Evolutionary conservation across 73 alveolate genomes (phyloP).

Genomic region (Uronychia binucleata): DNA sequence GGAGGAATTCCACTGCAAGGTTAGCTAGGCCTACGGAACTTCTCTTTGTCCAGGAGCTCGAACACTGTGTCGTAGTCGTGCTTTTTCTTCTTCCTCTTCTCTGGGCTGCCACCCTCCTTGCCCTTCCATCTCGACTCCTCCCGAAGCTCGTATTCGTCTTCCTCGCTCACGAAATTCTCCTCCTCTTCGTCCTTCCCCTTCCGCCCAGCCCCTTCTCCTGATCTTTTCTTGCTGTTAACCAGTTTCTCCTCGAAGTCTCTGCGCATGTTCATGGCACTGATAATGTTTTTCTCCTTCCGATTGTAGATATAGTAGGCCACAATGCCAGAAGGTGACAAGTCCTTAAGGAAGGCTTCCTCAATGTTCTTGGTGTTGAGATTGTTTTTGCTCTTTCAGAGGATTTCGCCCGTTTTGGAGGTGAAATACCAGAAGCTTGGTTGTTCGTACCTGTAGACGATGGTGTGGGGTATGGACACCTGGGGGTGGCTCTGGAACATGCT

Average conservation of each 20-base stretch:
- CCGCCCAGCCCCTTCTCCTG: neutral
- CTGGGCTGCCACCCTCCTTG: constrained; percentile 1
- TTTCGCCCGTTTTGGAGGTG: constrained; percentile 23
- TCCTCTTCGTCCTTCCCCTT: constrained; percentile 14
- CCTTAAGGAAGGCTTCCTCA: constrained; percentile 75
- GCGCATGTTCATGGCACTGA: constrained; percentile 27
- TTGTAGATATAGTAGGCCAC: constrained; percentile 79
- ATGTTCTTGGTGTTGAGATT: constrained; percentile 65
- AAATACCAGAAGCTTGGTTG: constrained; percentile 54
- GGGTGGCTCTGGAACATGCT: constrained; percentile 60
- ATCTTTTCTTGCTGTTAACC: neutral
- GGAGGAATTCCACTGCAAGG: constrained; percentile 78
- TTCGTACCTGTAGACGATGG: constrained; percentile 9
- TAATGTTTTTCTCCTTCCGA: constrained; percentile 40
- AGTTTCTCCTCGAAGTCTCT: neutral
- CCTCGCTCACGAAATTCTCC: constrained; percentile 17
- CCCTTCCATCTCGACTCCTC: neutral
- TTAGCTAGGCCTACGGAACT: constrained; percentile 15
- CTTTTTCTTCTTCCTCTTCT: neutral
- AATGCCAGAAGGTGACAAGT: constrained; percentile 80
- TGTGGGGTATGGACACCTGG: constrained; percentile 20
- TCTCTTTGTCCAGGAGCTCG: constrained; percentile 36
- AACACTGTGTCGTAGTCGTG: constrained; percentile 27
- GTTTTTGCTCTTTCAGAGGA: constrained; percentile 47
- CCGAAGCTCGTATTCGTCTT: neutral